Conservation (phyloP, 257 asterid genomes). For the Fraxinus pennsylvanica region DNA sequence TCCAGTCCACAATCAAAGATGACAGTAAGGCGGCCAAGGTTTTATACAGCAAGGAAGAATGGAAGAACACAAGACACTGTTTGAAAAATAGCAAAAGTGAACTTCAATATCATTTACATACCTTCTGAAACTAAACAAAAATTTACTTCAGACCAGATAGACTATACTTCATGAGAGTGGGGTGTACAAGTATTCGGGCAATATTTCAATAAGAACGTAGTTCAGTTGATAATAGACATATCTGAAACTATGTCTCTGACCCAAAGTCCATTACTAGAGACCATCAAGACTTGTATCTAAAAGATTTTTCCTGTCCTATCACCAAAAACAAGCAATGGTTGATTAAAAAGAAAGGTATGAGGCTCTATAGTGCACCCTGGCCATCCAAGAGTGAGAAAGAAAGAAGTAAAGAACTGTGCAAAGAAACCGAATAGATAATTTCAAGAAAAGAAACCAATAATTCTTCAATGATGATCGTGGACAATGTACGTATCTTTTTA, state of each 20-base stretch:
- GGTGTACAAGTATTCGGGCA: background rate
- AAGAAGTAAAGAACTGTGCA: background rate
- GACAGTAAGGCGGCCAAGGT: background rate
- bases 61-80: background rate
- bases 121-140: background rate
- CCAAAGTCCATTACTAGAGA: background rate
- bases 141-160: background rate
- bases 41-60: background rate
- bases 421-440: background rate
- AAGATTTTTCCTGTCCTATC: background rate
- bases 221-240: background rate
- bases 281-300: background rate
- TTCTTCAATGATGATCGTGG: background rate
- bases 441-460: background rate
- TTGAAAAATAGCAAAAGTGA: background rate
- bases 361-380: background rate
- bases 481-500: background rate
- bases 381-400: background rate
- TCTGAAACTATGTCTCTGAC: background rate
- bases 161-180: background rate
- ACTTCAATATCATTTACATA: background rate
- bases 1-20: background rate
- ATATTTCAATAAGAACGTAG: background rate
- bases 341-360: background rate
- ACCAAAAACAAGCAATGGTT: background rate